Evolutionary conservation across 257 asterid species (phyloP), one percentile per base, ranked within the genome.

Genomic region (Eucommia ulmoides): DNA sequence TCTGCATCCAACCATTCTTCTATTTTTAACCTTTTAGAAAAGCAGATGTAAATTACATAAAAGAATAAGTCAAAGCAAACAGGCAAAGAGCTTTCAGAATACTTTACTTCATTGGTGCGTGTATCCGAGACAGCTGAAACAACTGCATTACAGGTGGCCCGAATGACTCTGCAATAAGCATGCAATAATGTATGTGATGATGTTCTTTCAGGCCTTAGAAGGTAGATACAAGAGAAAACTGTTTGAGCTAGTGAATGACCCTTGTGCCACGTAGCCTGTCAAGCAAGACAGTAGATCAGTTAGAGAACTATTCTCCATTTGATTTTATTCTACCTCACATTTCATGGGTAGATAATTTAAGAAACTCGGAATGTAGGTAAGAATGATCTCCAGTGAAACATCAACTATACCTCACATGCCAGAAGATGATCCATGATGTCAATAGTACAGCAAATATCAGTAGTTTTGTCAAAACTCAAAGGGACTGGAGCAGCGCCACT

Each of bases 231-330:
- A 46, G 99, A 91, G 69, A 73, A 91, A 21, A 91, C 92, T 15
- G 95, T 91, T 70, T 91, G 96, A 51, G 94, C 88, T 53, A 91
- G 73, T 54, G 99, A 75, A 60, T 93, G 93, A 71, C 99, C 99
- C 64, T 75, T 86, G 63, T 91, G 99, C 99, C 99, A 91, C 65
- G 99, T 91, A 33, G 96, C 99, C 99, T 91, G 81, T 73, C 59
- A 41, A 8, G 54, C 51, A 56, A 54, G 49, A 51, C 4, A 54
- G 50, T 23, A 22, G 55, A 50, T 25, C 48, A 24, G 53, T 59
- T 22, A 59, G 47, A 54, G 47, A 33, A 45, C 7, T 52, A 22
- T 51, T 19, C 12, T 54, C 56, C 23, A 48, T 58, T 57, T 35
- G 1, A 10, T 3, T 35, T 18, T 11, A 26, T 35, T 35, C n/a